Base-by-base conservation (phyloP, 2,329 filamentous ascomycete species). In the Leptographium wingfieldii region DNA sequence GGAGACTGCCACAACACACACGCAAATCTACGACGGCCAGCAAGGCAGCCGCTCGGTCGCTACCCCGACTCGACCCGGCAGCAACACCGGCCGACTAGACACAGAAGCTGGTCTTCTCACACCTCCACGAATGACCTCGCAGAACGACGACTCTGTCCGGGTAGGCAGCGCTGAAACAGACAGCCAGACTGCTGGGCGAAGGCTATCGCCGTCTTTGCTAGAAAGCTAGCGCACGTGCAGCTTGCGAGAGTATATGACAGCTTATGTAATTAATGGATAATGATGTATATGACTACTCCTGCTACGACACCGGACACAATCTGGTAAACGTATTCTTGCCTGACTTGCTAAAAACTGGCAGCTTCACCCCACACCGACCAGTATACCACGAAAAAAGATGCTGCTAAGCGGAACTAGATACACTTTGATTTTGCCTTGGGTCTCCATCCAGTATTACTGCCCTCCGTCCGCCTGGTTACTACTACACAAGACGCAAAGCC, bases 401-500 rank as follows among this genome's bases (percentile, higher is more conserved):
- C 27, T 46, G 22, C 25, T 46, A 46, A 31, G 10, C 22, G 55
- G 48, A 56, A 35, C 55, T 46, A 56, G 55, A 56, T 56, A 56
- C 55, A 29, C 12, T 5, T 33, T 35, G 7, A 11, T 22, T 25
- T 27, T 27, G 33, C 33, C 53, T 7, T 40, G 12, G 11, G n/a
- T 40, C 33, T 40, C 33, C 22, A 25, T 49, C 55, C 54, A 56
- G 35, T 49, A 46, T 49, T 16, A 3, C 51, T 33, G 9, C 25
- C 53, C 31, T 3, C 53, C 31, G 5, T 25, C 31, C 31, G 25
- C 55, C 35, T 57, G 55, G 19, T 49, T 29, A 27, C 19, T 58
- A 54, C 19, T 58, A 54, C 48, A 49, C 57, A 58, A 54, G 57
- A 58, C 57, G 48, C 31, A 27, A 22, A 53, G 35, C 49, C 57